Base-by-base conservation (phyloP, 2,329 filamentous ascomycete genomes). In the Fusarium albosuccineum region DNA sequence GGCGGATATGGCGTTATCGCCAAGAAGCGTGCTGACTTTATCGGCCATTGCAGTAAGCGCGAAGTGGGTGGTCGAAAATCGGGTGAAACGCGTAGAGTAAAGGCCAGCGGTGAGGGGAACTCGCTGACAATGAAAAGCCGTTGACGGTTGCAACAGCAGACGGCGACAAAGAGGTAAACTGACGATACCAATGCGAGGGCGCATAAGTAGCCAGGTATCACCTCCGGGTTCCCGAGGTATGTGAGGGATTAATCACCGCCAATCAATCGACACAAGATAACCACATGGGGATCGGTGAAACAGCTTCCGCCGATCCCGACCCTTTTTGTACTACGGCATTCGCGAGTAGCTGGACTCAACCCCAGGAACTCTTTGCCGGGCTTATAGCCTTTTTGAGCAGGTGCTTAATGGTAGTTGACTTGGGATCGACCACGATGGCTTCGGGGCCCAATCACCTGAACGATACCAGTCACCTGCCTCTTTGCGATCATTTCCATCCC, bases 231-330 rank as follows among this genome's bases (percentile, higher is more conserved):
- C 17, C 30, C n/a, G 36, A 36, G 50, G 26, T 51, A 33, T 41
- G 17, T 39, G 55, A 63, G 60, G 44, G 44, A 48, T 65, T 37
- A 54, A 36, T 58, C 11, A 11, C 27, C 51, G 29, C 67, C 66
- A 70, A 70, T 70, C 49, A 70, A 17, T 40, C 17, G 16, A 49
- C 56, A 58, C 42, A 44, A 64, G 61, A 60, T 48, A 58, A 56
- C 55, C 68, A 71, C 69, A 70, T 70, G 69, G 63, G 49, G 26
- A 44, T 48, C 17, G 4, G 30, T 61, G 64, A 68, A 70, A 66
- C 67, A 40, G 13, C 39, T 52, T 50, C 49, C 63, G 69, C 45
- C 69, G 69, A 71, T 71, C 68, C 16, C 44, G 41, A 50, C 60
- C 50, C 56, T 50, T 64, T 60, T 49, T 14, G 14, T 8, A 11